phyloP scores from a whole-genome alignment of 2,329 filamentous ascomycete genomes.

The Colletotrichum noveboracense region DNA sequence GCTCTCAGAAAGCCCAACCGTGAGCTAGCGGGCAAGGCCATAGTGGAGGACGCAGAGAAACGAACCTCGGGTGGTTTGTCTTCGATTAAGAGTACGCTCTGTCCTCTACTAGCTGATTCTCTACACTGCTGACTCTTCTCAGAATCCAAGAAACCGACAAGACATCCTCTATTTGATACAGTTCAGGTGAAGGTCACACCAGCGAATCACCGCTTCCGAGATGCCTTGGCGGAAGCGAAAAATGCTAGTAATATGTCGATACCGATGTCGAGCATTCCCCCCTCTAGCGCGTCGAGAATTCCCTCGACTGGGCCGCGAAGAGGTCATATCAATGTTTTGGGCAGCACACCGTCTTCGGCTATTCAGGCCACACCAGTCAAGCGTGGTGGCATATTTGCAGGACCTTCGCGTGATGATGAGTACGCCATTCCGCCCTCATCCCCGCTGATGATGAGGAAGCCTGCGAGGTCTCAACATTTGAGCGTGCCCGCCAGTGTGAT shows the following conservation, averaged over 20 bases:
- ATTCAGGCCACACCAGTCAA: conserved; percentile 23
- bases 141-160: conserved; percentile 60
- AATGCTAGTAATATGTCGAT: conserved; percentile 1
- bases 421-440: conserved; percentile 40
- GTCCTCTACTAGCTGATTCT: neutral
- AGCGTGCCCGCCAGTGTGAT: conserved; percentile 28
- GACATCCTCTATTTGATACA: conserved; percentile 39
- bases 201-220: conserved; percentile 57
- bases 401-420: conserved; percentile 23
- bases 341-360: conserved; percentile 16
- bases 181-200: conserved; percentile 64
- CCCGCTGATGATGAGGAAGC: conserved; percentile 33
- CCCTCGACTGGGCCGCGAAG: conserved; percentile 46
- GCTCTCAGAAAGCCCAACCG: conserved; percentile 79
- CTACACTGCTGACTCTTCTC: neutral
- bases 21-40: conserved; percentile 68
- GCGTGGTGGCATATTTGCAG: neutral
- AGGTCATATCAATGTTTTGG: conserved; percentile 34
- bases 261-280: conserved; percentile 31
- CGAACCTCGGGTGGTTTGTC: conserved; percentile 54
- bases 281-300: conserved; percentile 42
- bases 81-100: conserved; percentile 53
- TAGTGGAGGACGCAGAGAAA: conserved; percentile 71
- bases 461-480: conserved; percentile 1
- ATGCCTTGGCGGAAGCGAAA: conserved; percentile 45